Evolutionary conservation across 2,329 filamentous ascomycete species (phyloP).

Genomic region (Aspergillus felis): DNA sequence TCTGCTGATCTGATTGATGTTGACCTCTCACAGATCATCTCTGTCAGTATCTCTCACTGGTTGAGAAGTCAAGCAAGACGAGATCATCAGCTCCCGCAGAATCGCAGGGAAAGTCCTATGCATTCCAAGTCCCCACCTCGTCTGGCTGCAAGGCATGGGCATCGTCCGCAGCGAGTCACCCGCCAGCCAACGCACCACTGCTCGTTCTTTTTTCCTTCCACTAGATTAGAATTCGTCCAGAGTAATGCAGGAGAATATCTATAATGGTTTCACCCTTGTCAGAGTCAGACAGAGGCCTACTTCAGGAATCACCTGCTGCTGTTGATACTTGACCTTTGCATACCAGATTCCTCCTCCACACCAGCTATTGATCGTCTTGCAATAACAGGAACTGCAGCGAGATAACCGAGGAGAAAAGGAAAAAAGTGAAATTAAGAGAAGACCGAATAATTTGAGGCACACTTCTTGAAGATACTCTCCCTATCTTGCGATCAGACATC

Average conservation of each 20-base stretch:
- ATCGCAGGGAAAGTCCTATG: not conserved
- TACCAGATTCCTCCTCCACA: too few relatives aligned
- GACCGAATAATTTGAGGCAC: not conserved
- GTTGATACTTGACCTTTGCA: not conserved
- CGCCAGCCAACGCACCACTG: constrained; percentile 22
- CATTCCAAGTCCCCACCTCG: not conserved
- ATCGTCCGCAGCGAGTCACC: constrained; percentile 18
- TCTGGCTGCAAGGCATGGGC: constrained; percentile 9
- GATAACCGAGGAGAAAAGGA: not conserved
- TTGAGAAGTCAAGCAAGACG: not conserved
- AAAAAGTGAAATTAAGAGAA: constrained; percentile 2
- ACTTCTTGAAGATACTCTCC: not conserved
- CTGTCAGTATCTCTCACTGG: not conserved
- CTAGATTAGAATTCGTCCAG: not conserved
- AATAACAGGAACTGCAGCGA: not conserved
- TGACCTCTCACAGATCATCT: not conserved
- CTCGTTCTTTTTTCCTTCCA: not conserved
- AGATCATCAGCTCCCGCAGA: not conserved
- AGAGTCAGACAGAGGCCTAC: not conserved
- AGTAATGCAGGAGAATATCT: not conserved
- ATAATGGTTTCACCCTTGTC: not conserved
- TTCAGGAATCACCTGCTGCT: not conserved
- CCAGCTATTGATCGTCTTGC: not conserved
- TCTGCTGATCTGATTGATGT: not conserved
- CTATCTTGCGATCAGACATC: not conserved